Conservation (phyloP, 371 early-diverging fungal species). For the Mucor sp. region DNA sequence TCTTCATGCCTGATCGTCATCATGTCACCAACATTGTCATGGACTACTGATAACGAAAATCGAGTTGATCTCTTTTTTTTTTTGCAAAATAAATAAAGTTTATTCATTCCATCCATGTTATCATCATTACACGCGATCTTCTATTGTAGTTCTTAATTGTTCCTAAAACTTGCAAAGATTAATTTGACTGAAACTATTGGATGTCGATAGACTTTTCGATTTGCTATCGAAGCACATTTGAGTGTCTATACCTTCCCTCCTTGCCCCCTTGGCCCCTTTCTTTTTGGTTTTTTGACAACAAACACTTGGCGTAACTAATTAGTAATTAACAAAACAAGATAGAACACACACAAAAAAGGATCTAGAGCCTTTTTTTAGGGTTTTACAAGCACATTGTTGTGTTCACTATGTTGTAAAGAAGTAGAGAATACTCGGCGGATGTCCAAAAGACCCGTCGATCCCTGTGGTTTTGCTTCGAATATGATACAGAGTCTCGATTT, state of each 20-base stretch:
- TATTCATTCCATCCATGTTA: neutral
- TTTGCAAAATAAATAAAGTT: neutral
- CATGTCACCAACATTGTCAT: neutral
- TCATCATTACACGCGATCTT: neutral
- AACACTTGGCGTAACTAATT: neutral
- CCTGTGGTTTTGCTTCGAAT: too few species aligned
- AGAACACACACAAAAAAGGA: neutral
- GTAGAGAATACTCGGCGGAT: too few species aligned
- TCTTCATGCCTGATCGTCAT: slow-evolving; percentile 6
- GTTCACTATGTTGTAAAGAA: too few species aligned
- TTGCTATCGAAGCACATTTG: neutral
- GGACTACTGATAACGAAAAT: neutral
- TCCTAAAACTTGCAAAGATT: neutral
- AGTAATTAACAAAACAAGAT: neutral
- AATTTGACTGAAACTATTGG: neutral
- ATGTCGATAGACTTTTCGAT: neutral
- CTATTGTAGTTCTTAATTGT: neutral
- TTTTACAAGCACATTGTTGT: too few species aligned
- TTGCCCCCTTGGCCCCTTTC: too few species aligned
- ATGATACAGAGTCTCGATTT: too few species aligned
- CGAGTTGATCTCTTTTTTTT: slow-evolving; percentile 1
- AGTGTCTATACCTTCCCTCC: too few species aligned
- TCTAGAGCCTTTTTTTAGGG: neutral
- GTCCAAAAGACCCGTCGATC: too few species aligned
- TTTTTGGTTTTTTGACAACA: neutral